phyloP scores from a whole-genome alignment of 2,329 filamentous ascomycete species.

The Aspergillus tubingensis region DNA sequence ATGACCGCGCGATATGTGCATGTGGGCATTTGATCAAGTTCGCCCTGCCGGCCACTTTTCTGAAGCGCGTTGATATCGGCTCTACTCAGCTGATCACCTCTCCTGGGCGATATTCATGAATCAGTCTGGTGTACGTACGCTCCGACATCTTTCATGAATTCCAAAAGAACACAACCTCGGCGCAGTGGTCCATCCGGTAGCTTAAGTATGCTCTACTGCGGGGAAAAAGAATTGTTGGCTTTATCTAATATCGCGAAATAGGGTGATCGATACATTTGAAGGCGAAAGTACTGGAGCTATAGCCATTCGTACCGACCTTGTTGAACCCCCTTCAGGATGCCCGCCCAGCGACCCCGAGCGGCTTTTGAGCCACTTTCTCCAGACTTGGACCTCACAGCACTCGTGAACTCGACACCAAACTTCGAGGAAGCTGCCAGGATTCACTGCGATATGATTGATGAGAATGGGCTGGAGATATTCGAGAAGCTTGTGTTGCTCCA shows the following conservation, averaged over 20 bases:
- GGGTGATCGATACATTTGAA: not conserved
- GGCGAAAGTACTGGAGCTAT: not conserved
- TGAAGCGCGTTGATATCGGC: not conserved
- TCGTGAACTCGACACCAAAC: slow-evolving; percentile 78
- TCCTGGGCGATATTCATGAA: not conserved
- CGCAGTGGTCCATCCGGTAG: not conserved
- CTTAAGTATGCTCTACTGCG: not conserved
- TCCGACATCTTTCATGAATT: not conserved
- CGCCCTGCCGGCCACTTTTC: not conserved
- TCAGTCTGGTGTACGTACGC: not conserved
- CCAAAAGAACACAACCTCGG: not conserved
- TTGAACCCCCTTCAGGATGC: slow-evolving; percentile 59
- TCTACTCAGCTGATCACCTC: not conserved
- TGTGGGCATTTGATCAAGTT: not conserved
- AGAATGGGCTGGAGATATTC: slow-evolving; percentile 75
- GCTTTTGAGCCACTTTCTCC: slow-evolving; percentile 91
- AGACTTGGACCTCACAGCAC: slow-evolving; percentile 71
- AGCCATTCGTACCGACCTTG: not conserved
- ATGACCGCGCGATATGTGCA: not conserved
- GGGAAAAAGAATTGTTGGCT: not conserved
- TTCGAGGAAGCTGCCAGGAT: slow-evolving; percentile 86
- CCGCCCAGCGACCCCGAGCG: slow-evolving; percentile 74
- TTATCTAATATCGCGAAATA: not conserved
- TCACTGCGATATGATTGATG: slow-evolving; percentile 73
- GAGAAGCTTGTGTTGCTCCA: slow-evolving; percentile 82